A percentile compares a stretch with the other conserved stretches of the same genome.
phyloP scores from a whole-genome alignment of 2,329 filamentous ascomycete genomes.

The Ophiosphaerella narmari region DNA sequence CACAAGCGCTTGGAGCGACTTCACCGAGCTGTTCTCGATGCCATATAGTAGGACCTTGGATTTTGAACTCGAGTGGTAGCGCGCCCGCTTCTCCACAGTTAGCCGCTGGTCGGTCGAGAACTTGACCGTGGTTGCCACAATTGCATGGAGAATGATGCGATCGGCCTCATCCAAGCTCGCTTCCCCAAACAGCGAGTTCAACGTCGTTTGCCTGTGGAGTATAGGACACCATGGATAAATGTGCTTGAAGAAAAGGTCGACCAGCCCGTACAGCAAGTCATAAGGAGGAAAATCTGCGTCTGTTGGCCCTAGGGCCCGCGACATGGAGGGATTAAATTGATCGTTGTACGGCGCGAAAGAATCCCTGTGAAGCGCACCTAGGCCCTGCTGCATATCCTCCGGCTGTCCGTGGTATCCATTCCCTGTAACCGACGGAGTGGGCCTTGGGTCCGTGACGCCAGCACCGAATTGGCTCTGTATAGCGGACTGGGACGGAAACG shows the following conservation, averaged over 20 bases:
- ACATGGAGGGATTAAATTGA: constrained; percentile 35
- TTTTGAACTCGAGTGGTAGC: constrained; percentile 81
- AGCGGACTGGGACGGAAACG: constrained; percentile 40
- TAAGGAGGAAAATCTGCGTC: constrained; percentile 61
- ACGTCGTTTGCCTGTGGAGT: constrained; percentile 79
- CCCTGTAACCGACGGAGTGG: constrained; percentile 24
- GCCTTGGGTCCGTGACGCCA: constrained; percentile 46
- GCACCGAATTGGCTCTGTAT: constrained; percentile 38
- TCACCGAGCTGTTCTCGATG: constrained; percentile 87
- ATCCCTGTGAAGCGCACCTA: constrained; percentile 35
- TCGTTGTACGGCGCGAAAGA: constrained; percentile 36
- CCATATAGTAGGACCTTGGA: constrained; percentile 86
- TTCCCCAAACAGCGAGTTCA: constrained; percentile 79
- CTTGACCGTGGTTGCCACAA: constrained; percentile 83
- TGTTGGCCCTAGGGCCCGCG: constrained; percentile 29
- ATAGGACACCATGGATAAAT: constrained; percentile 79
- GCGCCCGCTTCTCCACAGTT: constrained; percentile 71
- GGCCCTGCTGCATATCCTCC: constrained; percentile 29
- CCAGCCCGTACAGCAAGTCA: constrained; percentile 63
- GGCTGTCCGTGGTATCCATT: constrained; percentile 36
- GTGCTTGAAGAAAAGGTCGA: constrained; percentile 67
- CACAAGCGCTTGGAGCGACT: constrained; percentile 82
- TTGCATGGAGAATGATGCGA: constrained; percentile 80
- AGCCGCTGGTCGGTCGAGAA: constrained; percentile 80
- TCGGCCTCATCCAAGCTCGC: constrained; percentile 77